Base-by-base conservation (phyloP, 805 yeast species). In the Myxozyma nipponensis region DNA sequence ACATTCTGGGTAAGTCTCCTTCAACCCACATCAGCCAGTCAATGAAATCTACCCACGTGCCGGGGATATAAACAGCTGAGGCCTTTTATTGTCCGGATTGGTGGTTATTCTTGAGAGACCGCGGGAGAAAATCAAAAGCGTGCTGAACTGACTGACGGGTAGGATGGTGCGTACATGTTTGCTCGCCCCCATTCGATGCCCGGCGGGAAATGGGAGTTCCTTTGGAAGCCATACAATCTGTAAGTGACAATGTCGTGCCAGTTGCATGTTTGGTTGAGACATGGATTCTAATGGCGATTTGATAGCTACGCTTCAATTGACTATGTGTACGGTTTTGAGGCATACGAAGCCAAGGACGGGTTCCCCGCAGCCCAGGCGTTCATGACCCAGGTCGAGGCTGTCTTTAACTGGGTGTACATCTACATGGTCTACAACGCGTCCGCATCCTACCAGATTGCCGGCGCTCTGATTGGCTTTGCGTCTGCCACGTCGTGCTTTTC, bases 181-280 rank as follows among this genome's bases (percentile, higher is more conserved):
- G n/a, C 34, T 7, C 44, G 58, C 13, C 58, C 58, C 19, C 47
- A 51, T 28, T 54, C 58, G 30, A 37, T 54, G 42, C 58, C 58
- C 4, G 58, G 58, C 44, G 58, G 58, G 2, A 47, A 45, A 26
- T 44, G 50, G 38, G 57, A 54, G 37, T 37, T 39, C 35, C 4
- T 54, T 26, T 54, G 58, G 58, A 42, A 44, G 38, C 58, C 58
- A 13, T 54, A 54, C 25, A 57, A 52, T 9, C 44, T 50, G 57
- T 53, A 50, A 2, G 57, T 32, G 9, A 10, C 32, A 32, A 24
- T 15, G 30, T 18, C 17, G 15, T 22, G 7, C 30, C 24, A 9
- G 17, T 5, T 22, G 9, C 7, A 28, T n/a, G n/a, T n/a, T n/a
- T n/a, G n/a, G n/a, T n/a, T n/a, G n/a, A n/a, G n/a, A n/a, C n/a